A percentile compares a stretch with the other conserved stretches of the same genome.
These are phyloP conservation scores for Capronia coronata DNA, from an alignment of 2,329 filamentous ascomycete genomes.

Conservation along the genomic window DNA sequence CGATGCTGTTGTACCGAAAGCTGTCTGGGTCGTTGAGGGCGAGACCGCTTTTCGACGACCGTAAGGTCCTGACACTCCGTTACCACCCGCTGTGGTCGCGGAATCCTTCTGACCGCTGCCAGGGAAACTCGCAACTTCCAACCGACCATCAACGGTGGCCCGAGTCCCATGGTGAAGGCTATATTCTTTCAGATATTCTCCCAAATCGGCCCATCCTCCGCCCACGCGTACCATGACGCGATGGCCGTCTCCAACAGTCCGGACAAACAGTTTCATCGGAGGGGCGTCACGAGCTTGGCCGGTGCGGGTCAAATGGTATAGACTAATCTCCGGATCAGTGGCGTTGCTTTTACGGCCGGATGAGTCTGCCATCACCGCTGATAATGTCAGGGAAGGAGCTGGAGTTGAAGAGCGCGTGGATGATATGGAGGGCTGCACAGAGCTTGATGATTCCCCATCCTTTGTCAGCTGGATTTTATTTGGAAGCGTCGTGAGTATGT, in stretches of 20 bases:
- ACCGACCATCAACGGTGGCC: slow-evolving; percentile 49
- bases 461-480: slow-evolving; percentile 65
- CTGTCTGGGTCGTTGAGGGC: slow-evolving; percentile 8
- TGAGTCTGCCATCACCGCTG: slow-evolving; percentile 45
- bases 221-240: slow-evolving; percentile 97
- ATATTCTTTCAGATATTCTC: slow-evolving; percentile 90
- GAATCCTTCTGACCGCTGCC: slow-evolving; percentile 24
- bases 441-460: slow-evolving; percentile 32
- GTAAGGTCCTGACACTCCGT: slow-evolving; percentile 2
- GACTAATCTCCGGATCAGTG: slow-evolving; percentile 68
- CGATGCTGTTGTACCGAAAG: slow-evolving; percentile 3
- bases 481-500: slow-evolving; percentile 70
- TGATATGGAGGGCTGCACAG: slow-evolving; percentile 30
- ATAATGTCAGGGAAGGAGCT: slow-evolving; percentile 63
- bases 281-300: slow-evolving; percentile 51
- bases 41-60: slow-evolving; percentile 14
- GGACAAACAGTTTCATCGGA: slow-evolving; percentile 90
- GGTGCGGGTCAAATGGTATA: slow-evolving; percentile 83
- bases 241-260: slow-evolving; percentile 86
- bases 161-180: slow-evolving; percentile 76
- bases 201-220: slow-evolving; percentile 95
- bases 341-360: slow-evolving; percentile 37
- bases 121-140: slow-evolving; percentile 50
- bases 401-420: slow-evolving; percentile 48
- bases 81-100: neutral